These are phyloP conservation scores for Trametes cinnabarina DNA, from an alignment of 768 basidiomycete genomes.

Conservation along the genomic window DNA sequence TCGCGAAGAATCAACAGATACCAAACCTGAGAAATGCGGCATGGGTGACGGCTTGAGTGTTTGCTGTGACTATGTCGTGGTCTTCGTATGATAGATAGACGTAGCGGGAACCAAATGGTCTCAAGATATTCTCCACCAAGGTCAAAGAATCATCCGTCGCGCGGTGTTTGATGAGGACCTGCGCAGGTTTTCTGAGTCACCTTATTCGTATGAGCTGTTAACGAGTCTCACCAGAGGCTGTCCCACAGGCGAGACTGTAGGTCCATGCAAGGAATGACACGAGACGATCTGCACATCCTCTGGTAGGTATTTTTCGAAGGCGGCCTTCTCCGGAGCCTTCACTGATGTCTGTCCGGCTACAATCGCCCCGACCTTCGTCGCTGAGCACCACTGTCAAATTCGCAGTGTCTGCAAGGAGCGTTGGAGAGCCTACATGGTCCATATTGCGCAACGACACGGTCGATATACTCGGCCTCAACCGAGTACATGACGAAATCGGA, in stretches of 20 bases:
- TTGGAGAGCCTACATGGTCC: conserved; percentile 76
- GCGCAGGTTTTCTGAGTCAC: neutral
- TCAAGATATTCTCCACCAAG: conserved; percentile 80
- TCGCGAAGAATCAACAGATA: too few relatives aligned
- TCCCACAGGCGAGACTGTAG: conserved; percentile 79
- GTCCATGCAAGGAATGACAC: conserved; percentile 93
- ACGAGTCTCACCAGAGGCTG: conserved; percentile 73
- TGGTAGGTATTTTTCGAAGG: conserved; percentile 88
- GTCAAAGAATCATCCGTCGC: conserved; percentile 68
- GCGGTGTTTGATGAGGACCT: conserved; percentile 90
- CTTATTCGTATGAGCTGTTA: too few relatives aligned
- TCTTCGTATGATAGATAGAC: conserved; percentile 96
- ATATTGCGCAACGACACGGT: conserved; percentile 77
- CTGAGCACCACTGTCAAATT: conserved; percentile 36
- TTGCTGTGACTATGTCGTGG: conserved; percentile 94
- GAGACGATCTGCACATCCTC: conserved; percentile 86
- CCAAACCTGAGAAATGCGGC: conserved; percentile 91
- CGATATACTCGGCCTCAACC: conserved; percentile 89
- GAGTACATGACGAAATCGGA: conserved; percentile 95
- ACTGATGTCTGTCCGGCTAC: conserved; percentile 97
- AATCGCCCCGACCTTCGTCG: conserved; percentile 88
- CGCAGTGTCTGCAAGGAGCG: neutral
- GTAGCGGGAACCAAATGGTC: conserved; percentile 76
- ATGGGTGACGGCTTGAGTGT: conserved; percentile 97
- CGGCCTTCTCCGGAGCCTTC: conserved; percentile 87